Base-by-base conservation (phyloP, 208 protist genomes). In the Leishmania lainsoni region DNA sequence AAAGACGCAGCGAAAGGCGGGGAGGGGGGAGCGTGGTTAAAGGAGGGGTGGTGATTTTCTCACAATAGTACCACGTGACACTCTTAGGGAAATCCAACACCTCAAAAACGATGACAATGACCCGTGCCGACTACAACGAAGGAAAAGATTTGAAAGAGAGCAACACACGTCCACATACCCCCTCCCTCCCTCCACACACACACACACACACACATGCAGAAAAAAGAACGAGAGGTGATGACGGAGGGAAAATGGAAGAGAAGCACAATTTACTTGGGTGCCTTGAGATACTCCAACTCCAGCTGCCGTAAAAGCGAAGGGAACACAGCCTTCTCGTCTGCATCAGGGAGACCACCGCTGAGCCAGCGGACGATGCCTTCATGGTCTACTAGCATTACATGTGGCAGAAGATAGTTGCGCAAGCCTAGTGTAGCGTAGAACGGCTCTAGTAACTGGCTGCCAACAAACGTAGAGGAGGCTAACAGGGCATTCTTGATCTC, bases 351-450 rank as follows among this genome's bases (percentile, higher is more conserved):
- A n/a, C 92, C 94, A 14, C 83, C 90, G 75, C 91, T 94, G 52
- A 97, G 70, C 92, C 94, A 97, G 3, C 94, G 90, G 56, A 97
- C 85, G 39, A 90, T 76, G 22, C 94, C 94, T 59, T 95, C 91
- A 65, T 95, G 91, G 65, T 97, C 94, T 14, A 97, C 88, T 35
- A 97, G 83, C 87, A 97, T 93, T 29, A 92, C 89, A 76, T 96
- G 87, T 3, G 94, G 94, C 22, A 87, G 81, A 16, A 97, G 87
- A 78, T 97, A 97, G 81, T 97, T 97, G 16, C 94, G 92, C 72
- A 97, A 51, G 35, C 91, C 90, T 22, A 97, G 78, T 0, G 86
- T 79, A 51, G 76, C 59, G 73, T 93, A 95, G 74, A 97, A 97
- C 3, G 94, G 92, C 48, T 90, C 82, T 75, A 96, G 83, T 35